Evolutionary conservation across 2,329 filamentous ascomycete species (phyloP).

Genomic region (Scedosporium apiospermum): DNA sequence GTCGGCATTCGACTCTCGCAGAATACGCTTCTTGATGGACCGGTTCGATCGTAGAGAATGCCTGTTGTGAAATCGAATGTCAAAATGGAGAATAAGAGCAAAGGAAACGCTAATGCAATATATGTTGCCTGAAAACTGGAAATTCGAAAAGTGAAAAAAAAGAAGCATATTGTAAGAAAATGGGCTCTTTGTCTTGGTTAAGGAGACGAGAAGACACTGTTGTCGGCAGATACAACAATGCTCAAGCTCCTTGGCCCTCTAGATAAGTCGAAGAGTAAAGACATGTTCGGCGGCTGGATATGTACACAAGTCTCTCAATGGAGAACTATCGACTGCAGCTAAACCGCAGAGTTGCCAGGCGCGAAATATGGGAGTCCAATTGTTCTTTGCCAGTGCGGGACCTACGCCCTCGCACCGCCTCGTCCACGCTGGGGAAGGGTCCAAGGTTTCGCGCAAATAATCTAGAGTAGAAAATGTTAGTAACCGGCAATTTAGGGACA

Average conservation of each 20-base stretch:
- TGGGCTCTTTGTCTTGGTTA: too few species aligned
- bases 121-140: too few species aligned
- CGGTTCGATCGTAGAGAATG: too few species aligned
- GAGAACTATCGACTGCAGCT: neutral
- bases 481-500: neutral
- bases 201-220: neutral
- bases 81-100: too few species aligned
- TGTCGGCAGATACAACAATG: constrained; percentile 4
- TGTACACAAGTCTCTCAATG: neutral
- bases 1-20: too few species aligned
- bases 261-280: constrained; percentile 5
- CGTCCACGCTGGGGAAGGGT: constrained; percentile 50
- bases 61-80: too few species aligned
- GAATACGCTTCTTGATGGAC: too few species aligned
- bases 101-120: too few species aligned
- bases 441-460: constrained; percentile 62
- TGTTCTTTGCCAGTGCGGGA: constrained; percentile 8
- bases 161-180: neutral
- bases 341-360: neutral
- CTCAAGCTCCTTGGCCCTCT: neutral
- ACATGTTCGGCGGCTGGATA: constrained; percentile 1
- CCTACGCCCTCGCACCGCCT: constrained; percentile 12
- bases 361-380: neutral
- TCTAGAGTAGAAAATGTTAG: constrained; percentile 26
- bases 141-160: neutral